A percentile compares a stretch with the other conserved stretches of the same genome.
Conservation (phyloP, 1,284 basidiomycete species). For the Irpex sp. region DNA sequence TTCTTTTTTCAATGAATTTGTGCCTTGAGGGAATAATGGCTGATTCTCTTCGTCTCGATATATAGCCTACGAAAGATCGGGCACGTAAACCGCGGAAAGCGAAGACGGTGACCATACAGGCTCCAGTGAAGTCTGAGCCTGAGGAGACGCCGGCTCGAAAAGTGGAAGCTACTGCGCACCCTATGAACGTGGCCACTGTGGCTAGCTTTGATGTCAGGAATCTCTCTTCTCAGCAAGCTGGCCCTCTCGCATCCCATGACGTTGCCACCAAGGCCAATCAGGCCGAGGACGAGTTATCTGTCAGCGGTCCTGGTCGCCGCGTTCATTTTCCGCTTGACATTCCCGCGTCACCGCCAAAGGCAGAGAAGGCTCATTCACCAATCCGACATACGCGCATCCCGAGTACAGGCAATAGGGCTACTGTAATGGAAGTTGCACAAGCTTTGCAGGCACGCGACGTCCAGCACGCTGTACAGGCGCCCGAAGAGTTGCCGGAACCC, state of each 20-base stretch:
- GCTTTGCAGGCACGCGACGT: conserved; percentile 41
- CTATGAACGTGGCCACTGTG: not conserved
- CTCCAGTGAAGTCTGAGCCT: not conserved
- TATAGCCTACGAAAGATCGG: conserved; percentile 68
- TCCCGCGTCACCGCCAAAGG: conserved; percentile 6
- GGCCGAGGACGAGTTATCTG: conserved; percentile 4
- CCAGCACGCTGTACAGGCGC: not conserved
- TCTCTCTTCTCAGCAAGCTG: not conserved
- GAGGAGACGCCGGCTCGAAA: not conserved
- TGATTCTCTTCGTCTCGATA: conserved; percentile 16
- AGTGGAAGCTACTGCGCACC: not conserved
- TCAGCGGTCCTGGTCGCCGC: conserved; percentile 7
- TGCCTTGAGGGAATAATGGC: conserved; percentile 12
- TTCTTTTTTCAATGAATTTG: conserved; percentile 20
- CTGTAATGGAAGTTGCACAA: conserved; percentile 76
- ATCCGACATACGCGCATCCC: conserved; percentile 51
- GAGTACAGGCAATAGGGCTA: conserved; percentile 63
- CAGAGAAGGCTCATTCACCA: conserved; percentile 17
- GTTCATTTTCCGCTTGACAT: conserved; percentile 13
- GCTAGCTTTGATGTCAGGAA: not conserved
- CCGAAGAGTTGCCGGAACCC: not conserved
- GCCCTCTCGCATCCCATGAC: not conserved
- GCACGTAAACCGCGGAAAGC: conserved; percentile 59
- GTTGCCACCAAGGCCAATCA: not conserved
- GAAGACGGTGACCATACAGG: conserved; percentile 23